phyloP scores from a whole-genome alignment of 2,329 filamentous ascomycete species.

The Colletotrichum agaves region DNA sequence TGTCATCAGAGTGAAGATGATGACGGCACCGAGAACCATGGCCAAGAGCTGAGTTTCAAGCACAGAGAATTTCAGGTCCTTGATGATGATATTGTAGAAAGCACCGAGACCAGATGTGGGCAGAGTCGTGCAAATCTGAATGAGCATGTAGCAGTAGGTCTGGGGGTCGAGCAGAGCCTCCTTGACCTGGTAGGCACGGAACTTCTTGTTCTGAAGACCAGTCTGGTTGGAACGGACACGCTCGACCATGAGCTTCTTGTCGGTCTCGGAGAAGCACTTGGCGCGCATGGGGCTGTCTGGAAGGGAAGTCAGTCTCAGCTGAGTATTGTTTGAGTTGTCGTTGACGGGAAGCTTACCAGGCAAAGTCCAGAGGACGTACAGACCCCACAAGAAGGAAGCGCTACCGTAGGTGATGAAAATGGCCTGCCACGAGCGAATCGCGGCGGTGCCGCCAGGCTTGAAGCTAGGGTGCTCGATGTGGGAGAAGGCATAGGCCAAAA shows the following conservation, averaged over 20 bases:
- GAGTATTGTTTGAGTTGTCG: conserved; percentile 59
- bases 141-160: conserved; percentile 26
- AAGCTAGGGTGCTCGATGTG: conserved; percentile 42
- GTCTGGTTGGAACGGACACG: conserved; percentile 51
- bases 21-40: conserved; percentile 39
- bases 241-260: conserved; percentile 51
- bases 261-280: conserved; percentile 43
- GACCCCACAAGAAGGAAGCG: conserved; percentile 47
- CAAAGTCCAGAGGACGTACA: conserved; percentile 52
- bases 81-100: conserved; percentile 43
- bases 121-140: conserved; percentile 39
- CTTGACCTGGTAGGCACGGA: conserved; percentile 29
- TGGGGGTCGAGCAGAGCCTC: conserved; percentile 18
- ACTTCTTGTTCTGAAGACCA: conserved; percentile 34
- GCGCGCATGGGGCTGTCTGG: conserved; percentile 45
- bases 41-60: conserved; percentile 42
- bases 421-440: conserved; percentile 52
- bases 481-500: conserved; percentile 51
- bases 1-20: conserved; percentile 24
- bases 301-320: conserved; percentile 43
- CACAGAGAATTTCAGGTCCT: conserved; percentile 41
- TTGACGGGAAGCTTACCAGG: conserved; percentile 50
- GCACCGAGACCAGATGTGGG: conserved; percentile 41
- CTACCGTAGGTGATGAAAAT: conserved; percentile 55
- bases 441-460: conserved; percentile 38